Percentiles rank a stretch among this genome's conserved stretches.
Evolutionary conservation across 345 rosid genomes (phyloP).

Genomic region (Pistacia integerrima): DNA sequence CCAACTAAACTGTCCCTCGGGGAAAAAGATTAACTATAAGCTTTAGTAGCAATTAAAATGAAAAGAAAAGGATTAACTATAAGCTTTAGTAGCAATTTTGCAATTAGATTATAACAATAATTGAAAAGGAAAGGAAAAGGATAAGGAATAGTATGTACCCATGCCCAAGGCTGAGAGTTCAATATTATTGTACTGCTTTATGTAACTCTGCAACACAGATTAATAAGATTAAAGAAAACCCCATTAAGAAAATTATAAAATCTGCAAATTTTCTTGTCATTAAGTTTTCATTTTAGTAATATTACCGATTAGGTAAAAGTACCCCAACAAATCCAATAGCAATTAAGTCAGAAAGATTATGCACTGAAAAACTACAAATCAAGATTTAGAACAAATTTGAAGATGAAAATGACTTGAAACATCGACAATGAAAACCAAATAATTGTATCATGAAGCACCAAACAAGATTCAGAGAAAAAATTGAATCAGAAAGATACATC

Average conservation of each 20-base stretch:
- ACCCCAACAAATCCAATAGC: not conserved
- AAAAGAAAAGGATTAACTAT: not conserved
- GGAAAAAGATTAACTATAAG: not conserved
- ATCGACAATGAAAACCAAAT: not conserved
- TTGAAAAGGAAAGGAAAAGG: not conserved
- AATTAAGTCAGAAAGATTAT: not conserved
- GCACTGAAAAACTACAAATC: not conserved
- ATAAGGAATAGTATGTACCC: constrained; percentile 35
- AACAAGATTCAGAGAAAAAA: not conserved
- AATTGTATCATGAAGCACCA: too few relatives aligned
- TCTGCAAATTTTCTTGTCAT: not conserved
- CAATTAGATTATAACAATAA: not conserved
- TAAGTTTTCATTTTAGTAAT: not conserved
- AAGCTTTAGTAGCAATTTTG: not conserved
- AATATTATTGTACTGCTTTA: constrained; percentile 34
- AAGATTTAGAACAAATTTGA: not conserved
- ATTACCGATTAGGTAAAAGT: not conserved
- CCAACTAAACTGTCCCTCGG: not conserved
- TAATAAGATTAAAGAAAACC: not conserved
- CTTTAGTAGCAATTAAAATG: not conserved
- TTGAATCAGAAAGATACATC: too few relatives aligned
- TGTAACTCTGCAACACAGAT: constrained; percentile 30
- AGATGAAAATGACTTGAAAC: not conserved
- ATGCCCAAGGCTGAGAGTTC: constrained; percentile 43
- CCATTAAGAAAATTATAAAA: not conserved